phyloP scores from a whole-genome alignment of 768 basidiomycete genomes.

The Gloeostereum incarnatum region DNA sequence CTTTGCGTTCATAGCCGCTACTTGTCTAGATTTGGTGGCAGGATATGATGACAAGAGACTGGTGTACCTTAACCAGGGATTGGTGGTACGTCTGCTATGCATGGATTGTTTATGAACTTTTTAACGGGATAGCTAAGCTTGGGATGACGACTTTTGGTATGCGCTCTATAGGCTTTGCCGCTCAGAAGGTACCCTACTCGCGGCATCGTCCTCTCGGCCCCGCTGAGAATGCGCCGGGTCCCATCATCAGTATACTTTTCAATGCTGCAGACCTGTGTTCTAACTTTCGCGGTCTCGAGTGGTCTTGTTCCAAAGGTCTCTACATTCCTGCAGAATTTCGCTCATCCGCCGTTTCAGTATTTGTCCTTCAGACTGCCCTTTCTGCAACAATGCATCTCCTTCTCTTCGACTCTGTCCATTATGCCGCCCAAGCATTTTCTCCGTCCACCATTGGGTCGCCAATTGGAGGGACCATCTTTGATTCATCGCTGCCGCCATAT shows the following conservation, averaged over 20 bases:
- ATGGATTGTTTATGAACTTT: background rate
- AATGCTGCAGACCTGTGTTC: conserved; percentile 41
- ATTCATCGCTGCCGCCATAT: conserved; percentile 22
- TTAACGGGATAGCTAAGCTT: conserved; percentile 18
- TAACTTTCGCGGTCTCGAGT: conserved; percentile 50
- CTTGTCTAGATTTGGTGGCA: too few relatives aligned
- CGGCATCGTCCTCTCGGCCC: conserved; percentile 13
- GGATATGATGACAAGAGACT: too few relatives aligned
- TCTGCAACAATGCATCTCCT: conserved; percentile 25
- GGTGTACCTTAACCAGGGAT: conserved; percentile 32
- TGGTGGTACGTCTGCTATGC: conserved; percentile 25
- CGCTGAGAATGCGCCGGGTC: background rate
- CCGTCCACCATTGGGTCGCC: conserved; percentile 31
- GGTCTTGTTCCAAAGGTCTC: conserved; percentile 46
- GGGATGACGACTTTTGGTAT: conserved; percentile 24
- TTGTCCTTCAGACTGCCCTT: conserved; percentile 22
- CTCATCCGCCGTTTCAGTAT: conserved; percentile 22
- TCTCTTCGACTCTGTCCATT: conserved; percentile 35
- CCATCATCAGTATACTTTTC: conserved; percentile 8
- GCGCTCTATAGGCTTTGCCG: conserved; percentile 31
- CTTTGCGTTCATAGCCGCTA: too few relatives aligned
- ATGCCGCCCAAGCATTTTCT: conserved; percentile 34
- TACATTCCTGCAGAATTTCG: conserved; percentile 32
- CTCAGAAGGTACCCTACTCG: conserved; percentile 21
- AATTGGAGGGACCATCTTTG: conserved; percentile 32